A percentile compares a stretch with the other conserved stretches of the same genome.
phyloP scores from a whole-genome alignment of 2,329 filamentous ascomycete genomes.

The Pseudopithomyces chartarum region DNA sequence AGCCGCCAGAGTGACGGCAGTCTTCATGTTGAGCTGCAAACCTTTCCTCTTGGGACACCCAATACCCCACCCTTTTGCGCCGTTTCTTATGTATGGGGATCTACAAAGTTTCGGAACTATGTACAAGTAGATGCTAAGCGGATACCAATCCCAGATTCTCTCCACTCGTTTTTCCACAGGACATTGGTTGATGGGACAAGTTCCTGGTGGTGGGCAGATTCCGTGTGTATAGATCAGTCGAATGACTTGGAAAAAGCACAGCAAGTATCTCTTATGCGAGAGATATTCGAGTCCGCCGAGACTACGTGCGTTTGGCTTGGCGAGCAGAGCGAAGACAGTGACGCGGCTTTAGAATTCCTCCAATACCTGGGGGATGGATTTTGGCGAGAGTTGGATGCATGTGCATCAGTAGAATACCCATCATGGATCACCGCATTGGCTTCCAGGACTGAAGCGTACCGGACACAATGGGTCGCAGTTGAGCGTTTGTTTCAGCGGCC shows the following conservation, averaged over 20 bases:
- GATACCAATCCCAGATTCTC: background rate
- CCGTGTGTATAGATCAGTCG: background rate
- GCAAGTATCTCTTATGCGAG: background rate
- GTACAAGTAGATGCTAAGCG: background rate
- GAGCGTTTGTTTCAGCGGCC: background rate
- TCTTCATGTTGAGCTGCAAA: background rate
- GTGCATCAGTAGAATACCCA: background rate
- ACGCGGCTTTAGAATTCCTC: background rate
- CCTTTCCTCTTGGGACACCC: background rate
- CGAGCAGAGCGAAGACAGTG: background rate
- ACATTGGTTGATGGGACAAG: background rate
- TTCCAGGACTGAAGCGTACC: background rate
- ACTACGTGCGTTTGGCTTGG: background rate
- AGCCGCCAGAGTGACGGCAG: background rate
- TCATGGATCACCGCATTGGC: background rate
- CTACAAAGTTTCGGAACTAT: background rate
- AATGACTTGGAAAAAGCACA: background rate
- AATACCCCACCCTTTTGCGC: background rate
- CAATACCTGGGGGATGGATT: background rate
- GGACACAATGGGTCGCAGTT: background rate
- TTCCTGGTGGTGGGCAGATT: background rate
- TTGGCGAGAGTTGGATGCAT: background rate
- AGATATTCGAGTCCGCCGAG: background rate
- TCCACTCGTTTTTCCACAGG: background rate
- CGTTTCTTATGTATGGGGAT: background rate